Conservation (phyloP, 176 grass and related monocot genomes). For the Luzula sylvatica region DNA sequence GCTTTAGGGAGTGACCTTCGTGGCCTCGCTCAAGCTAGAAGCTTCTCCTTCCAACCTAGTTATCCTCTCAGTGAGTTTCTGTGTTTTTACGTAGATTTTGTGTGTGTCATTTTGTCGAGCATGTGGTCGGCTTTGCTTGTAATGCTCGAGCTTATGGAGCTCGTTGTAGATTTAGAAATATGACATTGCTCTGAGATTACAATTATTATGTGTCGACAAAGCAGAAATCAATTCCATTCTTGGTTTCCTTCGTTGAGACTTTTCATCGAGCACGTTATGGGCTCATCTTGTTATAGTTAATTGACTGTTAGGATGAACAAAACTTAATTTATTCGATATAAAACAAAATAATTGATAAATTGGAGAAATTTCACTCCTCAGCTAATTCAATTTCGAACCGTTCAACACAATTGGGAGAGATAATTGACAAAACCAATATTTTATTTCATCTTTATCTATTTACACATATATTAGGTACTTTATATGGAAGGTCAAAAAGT, state of each 20-base stretch:
- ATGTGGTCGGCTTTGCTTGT: slow-evolving; percentile 12
- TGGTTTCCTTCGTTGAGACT: slow-evolving; percentile 8
- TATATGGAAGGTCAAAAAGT: slow-evolving; percentile 15
- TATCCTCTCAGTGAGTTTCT: slow-evolving; percentile 12
- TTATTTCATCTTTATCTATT: background rate
- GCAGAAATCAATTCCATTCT: background rate
- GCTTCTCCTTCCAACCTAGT: slow-evolving; percentile 30
- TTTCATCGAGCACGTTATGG: slow-evolving; percentile 39
- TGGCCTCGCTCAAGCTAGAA: background rate
- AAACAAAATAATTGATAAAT: no score
- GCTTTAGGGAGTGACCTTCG: background rate
- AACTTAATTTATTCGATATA: no score
- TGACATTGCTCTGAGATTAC: no score
- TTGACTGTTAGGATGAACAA: no score
- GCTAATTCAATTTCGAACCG: background rate
- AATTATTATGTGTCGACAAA: no score
- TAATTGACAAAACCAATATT: no score
- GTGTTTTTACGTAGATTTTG: background rate
- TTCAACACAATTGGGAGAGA: no score
- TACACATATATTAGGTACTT: slow-evolving; percentile 33
- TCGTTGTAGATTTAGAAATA: background rate
- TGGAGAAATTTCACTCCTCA: background rate
- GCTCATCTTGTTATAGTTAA: background rate
- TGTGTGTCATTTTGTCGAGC: slow-evolving; percentile 38
- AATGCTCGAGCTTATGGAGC: background rate